phyloP scores from a whole-genome alignment of 768 basidiomycete species.

The Mycena vitilis region DNA sequence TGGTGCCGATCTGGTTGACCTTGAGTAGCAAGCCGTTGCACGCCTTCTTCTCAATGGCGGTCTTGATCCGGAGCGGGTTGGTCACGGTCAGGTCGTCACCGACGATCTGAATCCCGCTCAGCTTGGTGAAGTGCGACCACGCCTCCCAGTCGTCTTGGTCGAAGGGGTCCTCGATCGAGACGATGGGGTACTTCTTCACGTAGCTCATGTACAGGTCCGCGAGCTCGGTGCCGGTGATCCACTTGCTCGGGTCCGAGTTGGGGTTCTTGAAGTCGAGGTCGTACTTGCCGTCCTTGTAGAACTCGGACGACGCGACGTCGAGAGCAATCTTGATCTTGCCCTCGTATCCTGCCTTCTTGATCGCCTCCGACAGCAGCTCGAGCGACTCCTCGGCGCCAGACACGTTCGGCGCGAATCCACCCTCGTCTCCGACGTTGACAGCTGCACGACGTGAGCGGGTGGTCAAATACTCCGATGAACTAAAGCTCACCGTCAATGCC shows the following conservation, averaged over 20 bases:
- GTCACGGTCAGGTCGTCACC: conserved; percentile 98
- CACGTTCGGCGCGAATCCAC: conserved; percentile 99
- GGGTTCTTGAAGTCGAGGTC: conserved; percentile 99
- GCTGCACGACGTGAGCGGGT: conserved; percentile 59
- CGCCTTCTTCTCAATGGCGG: conserved; percentile 99
- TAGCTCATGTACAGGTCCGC: conserved; percentile 91
- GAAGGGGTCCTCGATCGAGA: conserved; percentile 97
- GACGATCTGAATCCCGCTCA: conserved; percentile 88
- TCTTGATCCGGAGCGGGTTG: conserved; percentile 97
- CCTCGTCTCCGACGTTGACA: conserved; percentile 99
- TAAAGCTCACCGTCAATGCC: conserved; percentile 89
- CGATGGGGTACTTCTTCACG: conserved; percentile 94
- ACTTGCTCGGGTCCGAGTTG: conserved; percentile 97
- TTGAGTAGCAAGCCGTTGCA: conserved; percentile 99
- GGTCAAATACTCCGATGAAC: conserved; percentile 6
- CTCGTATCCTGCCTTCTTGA: conserved; percentile 97
- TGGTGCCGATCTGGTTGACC: conserved; percentile 99
- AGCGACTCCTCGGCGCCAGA: conserved; percentile 97
- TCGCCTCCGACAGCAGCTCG: conserved; percentile 94
- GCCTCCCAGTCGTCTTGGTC: conserved; percentile 99
- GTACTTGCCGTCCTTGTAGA: conserved; percentile 99
- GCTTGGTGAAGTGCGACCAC: conserved; percentile 91
- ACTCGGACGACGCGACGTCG: conserved; percentile 98
- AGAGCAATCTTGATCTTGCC: conserved; percentile 99
- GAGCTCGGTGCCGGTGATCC: conserved; percentile 93